A percentile compares a stretch with the other conserved stretches of the same genome.
These are phyloP conservation scores for Populus trichocarpa DNA, from an alignment of 441 rosid genomes.

Conservation along the genomic window DNA sequence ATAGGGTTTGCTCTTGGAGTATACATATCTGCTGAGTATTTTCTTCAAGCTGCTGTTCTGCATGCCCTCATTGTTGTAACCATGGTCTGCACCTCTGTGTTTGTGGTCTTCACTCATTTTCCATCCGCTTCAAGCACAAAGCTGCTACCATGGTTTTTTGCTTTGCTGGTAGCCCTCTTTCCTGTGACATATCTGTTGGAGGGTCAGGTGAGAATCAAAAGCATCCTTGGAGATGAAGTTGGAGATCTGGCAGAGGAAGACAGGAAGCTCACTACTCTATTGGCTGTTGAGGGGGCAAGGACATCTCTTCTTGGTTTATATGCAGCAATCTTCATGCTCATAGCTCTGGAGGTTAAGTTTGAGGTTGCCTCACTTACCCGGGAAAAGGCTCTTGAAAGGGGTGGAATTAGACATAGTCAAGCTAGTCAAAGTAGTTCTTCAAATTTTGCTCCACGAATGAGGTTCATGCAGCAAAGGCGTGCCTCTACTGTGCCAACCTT, in stretches of 20 bases:
- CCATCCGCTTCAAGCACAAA: constrained; percentile 98
- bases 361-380: constrained; percentile 91
- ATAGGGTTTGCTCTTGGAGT: constrained; percentile 92
- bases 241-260: constrained; percentile 76
- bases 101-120: constrained; percentile 94
- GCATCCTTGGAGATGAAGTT: constrained; percentile 47
- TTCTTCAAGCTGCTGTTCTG: constrained; percentile 88
- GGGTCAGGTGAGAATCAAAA: constrained; percentile 89
- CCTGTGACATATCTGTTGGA: constrained; percentile 93
- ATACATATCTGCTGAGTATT: constrained; percentile 93
- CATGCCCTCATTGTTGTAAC: constrained; percentile 78
- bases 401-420: constrained; percentile 54
- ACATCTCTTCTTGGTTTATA: constrained; percentile 96
- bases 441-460: constrained; percentile 67
- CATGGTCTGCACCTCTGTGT: constrained; percentile 82
- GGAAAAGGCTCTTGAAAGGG: constrained; percentile 76
- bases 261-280: constrained; percentile 59
- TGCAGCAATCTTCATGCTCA: constrained; percentile 95
- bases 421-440: constrained; percentile 52
- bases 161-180: constrained; percentile 89
- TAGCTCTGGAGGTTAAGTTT: constrained; percentile 86
- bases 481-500: constrained; percentile 66
- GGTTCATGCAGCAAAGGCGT: constrained; percentile 94
- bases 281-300: constrained; percentile 98
- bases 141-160: constrained; percentile 97